Evolutionary conservation across 371 early-diverging fungal species (phyloP), one percentile per base, ranked within the genome.

Genomic region (Rhizopus microsporus): DNA sequence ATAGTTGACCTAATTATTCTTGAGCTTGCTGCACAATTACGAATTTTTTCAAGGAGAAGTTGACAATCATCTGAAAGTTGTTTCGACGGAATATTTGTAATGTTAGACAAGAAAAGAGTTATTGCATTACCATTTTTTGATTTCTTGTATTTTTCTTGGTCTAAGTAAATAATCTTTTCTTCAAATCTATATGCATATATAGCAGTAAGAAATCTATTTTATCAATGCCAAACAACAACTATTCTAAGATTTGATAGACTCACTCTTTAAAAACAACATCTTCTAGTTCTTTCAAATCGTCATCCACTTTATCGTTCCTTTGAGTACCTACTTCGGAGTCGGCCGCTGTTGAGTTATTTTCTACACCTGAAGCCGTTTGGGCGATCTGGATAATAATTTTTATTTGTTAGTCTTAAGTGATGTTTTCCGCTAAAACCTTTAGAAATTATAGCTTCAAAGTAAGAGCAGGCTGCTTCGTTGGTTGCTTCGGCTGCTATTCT

Each of bases 391-490:
- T 32, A 30, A n/a, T 48, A 48, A 40, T 48, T 48, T 48, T 48
- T 13, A 32, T n/a, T 48, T 3, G 15, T 48, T 48, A 48, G 49
- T 47, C 47, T 32, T 17, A 30, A 30, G 30, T 13, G 15, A n/a
- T 48, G 13, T 48, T 32, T 48, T 48, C 31, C n/a, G 34, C 49
- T 33, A 48, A 31, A 48, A 48, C 10, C 34, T 31, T 13, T 33
- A 30, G n/a, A 32, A 3, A 32, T 48, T 30, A 48, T 48, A 31
- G 49, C 49, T 31, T 30, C 49, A 48, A 48, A 48, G 12, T 29
- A 32, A 31, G 49, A 48, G 34, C 49, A 48, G 34, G 49, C 49
- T 48, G 23, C 49, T 48, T 48, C 49, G 49, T 48, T 48, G 31
- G 33, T 32, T 48, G 46, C 7, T 46, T 46, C 46, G 7, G 46